phyloP scores from a whole-genome alignment of 2,329 filamentous ascomycete species.

The Alternaria sp. region DNA sequence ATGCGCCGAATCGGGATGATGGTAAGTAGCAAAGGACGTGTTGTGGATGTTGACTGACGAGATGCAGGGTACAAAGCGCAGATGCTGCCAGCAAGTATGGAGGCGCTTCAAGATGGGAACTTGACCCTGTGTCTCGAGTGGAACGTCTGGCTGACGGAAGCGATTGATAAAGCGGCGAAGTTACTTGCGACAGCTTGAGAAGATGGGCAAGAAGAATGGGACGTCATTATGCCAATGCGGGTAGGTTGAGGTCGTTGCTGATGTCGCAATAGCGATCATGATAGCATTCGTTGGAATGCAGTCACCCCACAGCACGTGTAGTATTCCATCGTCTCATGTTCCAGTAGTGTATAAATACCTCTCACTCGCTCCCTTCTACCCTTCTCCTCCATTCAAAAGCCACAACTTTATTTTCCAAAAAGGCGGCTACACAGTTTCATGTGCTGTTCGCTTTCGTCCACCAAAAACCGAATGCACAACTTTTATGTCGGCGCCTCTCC shows the following conservation, averaged over 20 bases:
- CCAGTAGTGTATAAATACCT: background rate
- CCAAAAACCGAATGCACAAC: background rate
- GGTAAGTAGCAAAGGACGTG: background rate
- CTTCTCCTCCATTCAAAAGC: background rate
- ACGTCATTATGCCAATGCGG: accelerated
- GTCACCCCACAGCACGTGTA: background rate
- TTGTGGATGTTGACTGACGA: background rate
- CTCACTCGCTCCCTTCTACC: background rate
- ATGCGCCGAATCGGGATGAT: conserved; percentile 15
- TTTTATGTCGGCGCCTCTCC: background rate
- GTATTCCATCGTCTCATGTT: background rate
- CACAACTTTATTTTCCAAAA: background rate
- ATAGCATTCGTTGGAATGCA: no score
- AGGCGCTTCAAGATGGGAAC: conserved; percentile 12
- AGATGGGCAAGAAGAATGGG: background rate
- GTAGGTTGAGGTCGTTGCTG: background rate
- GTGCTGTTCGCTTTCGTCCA: background rate
- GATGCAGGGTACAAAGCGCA: conserved; percentile 11
- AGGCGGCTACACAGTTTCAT: accelerated
- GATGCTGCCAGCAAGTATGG: conserved; percentile 2
- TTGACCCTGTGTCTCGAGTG: conserved; percentile 8
- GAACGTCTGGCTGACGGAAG: background rate
- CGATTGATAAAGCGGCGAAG: background rate
- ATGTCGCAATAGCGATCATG: background rate
- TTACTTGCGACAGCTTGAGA: background rate